These are phyloP conservation scores for Suillus subalutaceus DNA, from an alignment of 768 basidiomycete species.

Conservation along the genomic window DNA sequence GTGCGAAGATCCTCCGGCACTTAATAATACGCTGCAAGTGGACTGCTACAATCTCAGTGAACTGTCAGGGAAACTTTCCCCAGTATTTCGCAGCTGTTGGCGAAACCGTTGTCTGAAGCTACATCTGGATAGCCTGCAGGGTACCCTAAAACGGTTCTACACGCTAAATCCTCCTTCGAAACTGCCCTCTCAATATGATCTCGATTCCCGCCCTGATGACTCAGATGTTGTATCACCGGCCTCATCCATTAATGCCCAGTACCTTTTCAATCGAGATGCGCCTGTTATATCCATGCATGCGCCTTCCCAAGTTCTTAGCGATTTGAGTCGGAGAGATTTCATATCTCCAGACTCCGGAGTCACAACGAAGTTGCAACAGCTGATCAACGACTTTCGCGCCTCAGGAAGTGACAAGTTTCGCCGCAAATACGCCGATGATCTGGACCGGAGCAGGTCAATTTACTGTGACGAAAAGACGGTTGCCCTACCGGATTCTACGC, in stretches of 20 bases:
- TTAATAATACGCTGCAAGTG: neutral
- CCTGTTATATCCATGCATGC: neutral
- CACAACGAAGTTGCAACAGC: constrained; percentile 4
- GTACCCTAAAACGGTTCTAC: neutral
- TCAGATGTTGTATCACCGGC: neutral
- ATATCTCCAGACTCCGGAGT: neutral
- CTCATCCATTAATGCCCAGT: neutral
- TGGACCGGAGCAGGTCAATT: constrained; percentile 8
- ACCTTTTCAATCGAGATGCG: constrained; percentile 9
- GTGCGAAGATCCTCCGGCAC: neutral
- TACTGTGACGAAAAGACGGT: neutral
- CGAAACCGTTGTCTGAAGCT: neutral
- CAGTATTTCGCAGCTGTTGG: neutral
- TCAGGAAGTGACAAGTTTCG: constrained; percentile 12
- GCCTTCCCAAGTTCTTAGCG: neutral
- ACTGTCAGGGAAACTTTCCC: neutral
- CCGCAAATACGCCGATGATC: constrained; percentile 16
- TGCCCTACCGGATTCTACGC: neutral
- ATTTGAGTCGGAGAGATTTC: neutral
- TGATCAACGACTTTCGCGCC: constrained; percentile 10
- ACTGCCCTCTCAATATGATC: neutral
- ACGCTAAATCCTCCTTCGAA: neutral
- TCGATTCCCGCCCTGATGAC: fast-evolving
- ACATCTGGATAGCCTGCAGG: neutral
- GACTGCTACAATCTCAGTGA: neutral